These are phyloP conservation scores for Phytopythium cucurbitacearum DNA, from an alignment of 352 stramenopile genomes.

Conservation along the genomic window DNA sequence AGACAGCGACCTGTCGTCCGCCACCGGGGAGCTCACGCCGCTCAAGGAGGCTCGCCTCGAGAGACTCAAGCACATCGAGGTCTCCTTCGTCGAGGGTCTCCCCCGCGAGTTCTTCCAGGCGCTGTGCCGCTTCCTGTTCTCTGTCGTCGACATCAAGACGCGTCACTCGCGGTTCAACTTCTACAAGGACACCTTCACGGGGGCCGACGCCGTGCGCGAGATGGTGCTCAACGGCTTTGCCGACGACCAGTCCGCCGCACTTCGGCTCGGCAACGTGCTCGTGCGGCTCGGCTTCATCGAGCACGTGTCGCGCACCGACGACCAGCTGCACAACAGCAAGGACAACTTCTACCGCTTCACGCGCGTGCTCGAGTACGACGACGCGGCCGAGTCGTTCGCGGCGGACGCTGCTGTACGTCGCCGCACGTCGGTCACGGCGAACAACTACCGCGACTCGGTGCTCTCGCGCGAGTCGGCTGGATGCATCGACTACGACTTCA, in stretches of 20 bases:
- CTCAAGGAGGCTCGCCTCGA: conserved; percentile 71
- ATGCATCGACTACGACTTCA: conserved; percentile 71
- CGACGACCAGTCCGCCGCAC: conserved; percentile 64
- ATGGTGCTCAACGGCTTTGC: conserved; percentile 75
- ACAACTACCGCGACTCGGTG: conserved; percentile 68
- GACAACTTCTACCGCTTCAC: conserved; percentile 87
- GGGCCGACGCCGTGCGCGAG: conserved; percentile 65
- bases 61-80: conserved; percentile 68
- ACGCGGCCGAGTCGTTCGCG: conserved; percentile 22
- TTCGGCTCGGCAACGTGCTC: conserved; percentile 74
- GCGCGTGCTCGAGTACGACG: conserved; percentile 55
- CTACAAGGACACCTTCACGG: conserved; percentile 84
- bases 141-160: conserved; percentile 78
- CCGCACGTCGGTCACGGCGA: conserved; percentile 50
- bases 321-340: conserved; percentile 80
- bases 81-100: conserved; percentile 76
- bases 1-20: conserved; percentile 39
- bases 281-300: conserved; percentile 82
- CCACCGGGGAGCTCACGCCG: conserved; percentile 40
- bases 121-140: conserved; percentile 65
- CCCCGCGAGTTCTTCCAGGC: conserved; percentile 77
- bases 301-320: conserved; percentile 69
- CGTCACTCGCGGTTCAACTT: conserved; percentile 83
- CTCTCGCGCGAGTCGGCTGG: conserved; percentile 47
- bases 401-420: conserved; percentile 20